Evolutionary conservation across 495 filamentous ascomycete species (phyloP), one percentile per base, ranked within the genome.

Genomic region (Bacidia rubella): DNA sequence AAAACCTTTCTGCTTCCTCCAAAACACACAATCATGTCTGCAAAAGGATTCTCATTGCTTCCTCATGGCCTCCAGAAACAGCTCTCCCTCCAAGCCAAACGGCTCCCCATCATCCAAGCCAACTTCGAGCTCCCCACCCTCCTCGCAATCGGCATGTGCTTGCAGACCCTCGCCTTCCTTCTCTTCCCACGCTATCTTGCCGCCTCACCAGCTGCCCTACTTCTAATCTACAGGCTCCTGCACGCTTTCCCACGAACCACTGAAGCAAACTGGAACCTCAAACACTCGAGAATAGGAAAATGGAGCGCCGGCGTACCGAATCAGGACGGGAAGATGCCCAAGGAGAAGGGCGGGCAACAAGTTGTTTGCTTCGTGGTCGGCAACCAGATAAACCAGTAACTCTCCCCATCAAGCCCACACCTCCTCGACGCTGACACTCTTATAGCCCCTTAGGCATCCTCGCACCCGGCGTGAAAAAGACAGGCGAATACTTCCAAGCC

Each of bases 61-160:
- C n/a, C n/a, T n/a, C n/a, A n/a, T n/a, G n/a, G n/a, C n/a, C n/a
- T n/a, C n/a, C n/a, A n/a, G n/a, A n/a, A n/a, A n/a, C n/a, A n/a
- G n/a, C n/a, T n/a, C n/a, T n/a, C n/a, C n/a, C n/a, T n/a, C n/a
- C n/a, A n/a, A n/a, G n/a, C n/a, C n/a, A 42, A 20, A 3, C 32
- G 17, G 10, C 39, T 52, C 21, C 49, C 49, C 29, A 23, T 96
- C 74, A 88, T 90, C 63, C 62, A 75, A 51, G 1, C 29, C n/a
- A 68, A 62, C 74, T 72, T 40, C 45, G 53, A 43, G 11, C 51
- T 39, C 47, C 21, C 25, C 38, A 59, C 57, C 2, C 42, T 56
- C 41, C 57, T 59, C 22, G 45, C 49, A 12, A 42, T 48, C 1
- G 57, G 57, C 38, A 53, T 49, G 21, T 59, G 47, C 19, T 21